Evolutionary conservation across 2,329 filamentous ascomycete species (phyloP).

Genomic region (Pyrenochaeta sp.): DNA sequence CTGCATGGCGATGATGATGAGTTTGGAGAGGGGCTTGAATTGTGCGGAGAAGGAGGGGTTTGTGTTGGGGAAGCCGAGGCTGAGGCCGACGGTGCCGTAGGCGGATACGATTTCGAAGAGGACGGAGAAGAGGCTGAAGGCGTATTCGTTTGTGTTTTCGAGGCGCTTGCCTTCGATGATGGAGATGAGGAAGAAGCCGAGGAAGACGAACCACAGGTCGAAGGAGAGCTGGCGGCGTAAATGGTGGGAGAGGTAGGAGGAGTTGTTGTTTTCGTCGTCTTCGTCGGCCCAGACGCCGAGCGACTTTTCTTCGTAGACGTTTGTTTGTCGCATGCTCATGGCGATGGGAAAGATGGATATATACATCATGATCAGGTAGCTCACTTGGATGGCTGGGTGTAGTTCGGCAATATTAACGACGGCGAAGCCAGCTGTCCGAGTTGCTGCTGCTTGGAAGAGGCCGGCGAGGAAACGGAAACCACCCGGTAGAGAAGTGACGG

Average conservation of each 20-base stretch:
- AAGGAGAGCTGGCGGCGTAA: constrained; percentile 93
- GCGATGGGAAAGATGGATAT: constrained; percentile 97
- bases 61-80: constrained; percentile 77
- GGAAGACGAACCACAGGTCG: constrained; percentile 95
- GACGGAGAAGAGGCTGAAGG: constrained; percentile 58
- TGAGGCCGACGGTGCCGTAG: constrained; percentile 86
- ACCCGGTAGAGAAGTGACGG: constrained; percentile 71
- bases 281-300: constrained; percentile 73
- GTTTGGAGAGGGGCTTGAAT: constrained; percentile 74
- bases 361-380: constrained; percentile 99
- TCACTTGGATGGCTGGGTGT: constrained; percentile 90
- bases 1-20: constrained; percentile 72
- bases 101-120: constrained; percentile 54
- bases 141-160: constrained; percentile 63
- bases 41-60: constrained; percentile 84
- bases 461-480: constrained; percentile 83
- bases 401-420: constrained; percentile 79
- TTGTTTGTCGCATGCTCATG: constrained; percentile 91
- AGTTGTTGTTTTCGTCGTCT: constrained; percentile 61
- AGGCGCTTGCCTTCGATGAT: constrained; percentile 84
- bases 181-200: constrained; percentile 90
- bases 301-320: constrained; percentile 93
- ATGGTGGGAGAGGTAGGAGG: constrained; percentile 90
- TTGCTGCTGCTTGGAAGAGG: constrained; percentile 88
- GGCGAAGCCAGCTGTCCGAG: constrained; percentile 88